A percentile compares a stretch with the other conserved stretches of the same genome.
Conservation (phyloP, 768 basidiomycete genomes). For the Tulasnella sp. region DNA sequence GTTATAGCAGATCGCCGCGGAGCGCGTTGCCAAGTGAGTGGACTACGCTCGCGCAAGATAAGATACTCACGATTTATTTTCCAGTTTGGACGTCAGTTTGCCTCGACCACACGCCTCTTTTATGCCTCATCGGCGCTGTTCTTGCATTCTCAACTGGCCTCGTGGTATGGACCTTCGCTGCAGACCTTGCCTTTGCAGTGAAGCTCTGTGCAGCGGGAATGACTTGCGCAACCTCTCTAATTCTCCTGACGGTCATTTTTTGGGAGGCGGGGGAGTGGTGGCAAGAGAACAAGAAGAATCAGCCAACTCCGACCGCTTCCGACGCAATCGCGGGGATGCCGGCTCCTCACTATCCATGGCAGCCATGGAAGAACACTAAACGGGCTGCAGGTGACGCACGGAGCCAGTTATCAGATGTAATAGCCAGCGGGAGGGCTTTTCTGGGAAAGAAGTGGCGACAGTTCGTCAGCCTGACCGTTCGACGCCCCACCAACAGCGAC, state of each 20-base stretch:
- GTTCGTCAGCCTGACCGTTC: neutral
- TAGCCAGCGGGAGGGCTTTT: neutral
- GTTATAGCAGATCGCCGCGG: slow-evolving; percentile 23
- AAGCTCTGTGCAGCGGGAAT: neutral
- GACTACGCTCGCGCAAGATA: neutral
- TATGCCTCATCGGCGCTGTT: slow-evolving; percentile 26
- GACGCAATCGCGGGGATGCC: neutral
- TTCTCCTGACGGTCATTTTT: slow-evolving; percentile 21
- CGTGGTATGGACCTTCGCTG: slow-evolving; percentile 20
- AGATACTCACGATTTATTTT: slow-evolving; percentile 31
- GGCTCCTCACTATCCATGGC: slow-evolving; percentile 53
- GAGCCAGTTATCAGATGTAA: neutral
- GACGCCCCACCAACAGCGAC: no score
- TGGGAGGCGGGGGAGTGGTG: slow-evolving; percentile 27
- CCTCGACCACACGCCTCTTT: slow-evolving; percentile 23
- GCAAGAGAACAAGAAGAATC: slow-evolving; percentile 44
- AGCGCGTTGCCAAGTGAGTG: slow-evolving; percentile 22
- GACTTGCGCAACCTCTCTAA: slow-evolving; percentile 22
- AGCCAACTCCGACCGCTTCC: no score
- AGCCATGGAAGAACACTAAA: slow-evolving; percentile 62
- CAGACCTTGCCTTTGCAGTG: neutral
- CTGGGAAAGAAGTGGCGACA: neutral
- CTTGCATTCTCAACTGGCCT: slow-evolving; percentile 27
- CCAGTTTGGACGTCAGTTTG: slow-evolving; percentile 26
- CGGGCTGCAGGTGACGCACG: slow-evolving; percentile 56